Base-by-base conservation (phyloP, 257 asterid genomes). In the Primulina tabacum region DNA sequence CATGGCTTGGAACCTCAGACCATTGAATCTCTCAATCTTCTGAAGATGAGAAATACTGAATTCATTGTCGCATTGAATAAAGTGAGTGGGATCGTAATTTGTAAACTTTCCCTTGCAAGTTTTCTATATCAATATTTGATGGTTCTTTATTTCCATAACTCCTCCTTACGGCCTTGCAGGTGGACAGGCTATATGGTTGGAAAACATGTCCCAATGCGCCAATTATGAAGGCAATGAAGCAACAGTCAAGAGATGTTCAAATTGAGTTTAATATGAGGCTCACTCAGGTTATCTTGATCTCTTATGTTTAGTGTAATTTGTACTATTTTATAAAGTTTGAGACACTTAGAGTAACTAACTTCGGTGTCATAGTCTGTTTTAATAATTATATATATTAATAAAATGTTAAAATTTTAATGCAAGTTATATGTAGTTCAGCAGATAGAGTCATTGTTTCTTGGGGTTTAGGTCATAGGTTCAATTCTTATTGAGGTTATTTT, bases 1-100 rank as follows among this genome's bases (percentile, higher is more conserved):
- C 99, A 94, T 77, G 98, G 98, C 12, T 76, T 92, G 82, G 99
- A 94, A 76, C 98, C 88, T n/a, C 99, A 94, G 77, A 94, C 99
- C 14, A 89, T 94, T 29, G 99, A 92, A 60, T 92, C 98, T 2
- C 96, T 94, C 73, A 87, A 89, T 88, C 98, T 94, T 70, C 77
- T 94, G 81, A 89, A 80, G 85, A 88, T 85, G 98, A 84, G 98
- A 82, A 81, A 92, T 79, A 94, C 98, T 10, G 90, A 91, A 34
- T 94, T 94, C 73, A 84, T 91, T 66, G 82, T 94, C 71, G 98
- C 99, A 67, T 76, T 94, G 87, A 94, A 94, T 78, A 94, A 94
- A 92, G 99, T 90, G 80, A 76, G 86, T 72, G 34, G 47, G 73
- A 21, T 10, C 60, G 28, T 20, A n/a, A 37, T 62, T 12, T 60